phyloP scores from a whole-genome alignment of 164 flowering plant genomes.

The Berberis vulgaris region DNA sequence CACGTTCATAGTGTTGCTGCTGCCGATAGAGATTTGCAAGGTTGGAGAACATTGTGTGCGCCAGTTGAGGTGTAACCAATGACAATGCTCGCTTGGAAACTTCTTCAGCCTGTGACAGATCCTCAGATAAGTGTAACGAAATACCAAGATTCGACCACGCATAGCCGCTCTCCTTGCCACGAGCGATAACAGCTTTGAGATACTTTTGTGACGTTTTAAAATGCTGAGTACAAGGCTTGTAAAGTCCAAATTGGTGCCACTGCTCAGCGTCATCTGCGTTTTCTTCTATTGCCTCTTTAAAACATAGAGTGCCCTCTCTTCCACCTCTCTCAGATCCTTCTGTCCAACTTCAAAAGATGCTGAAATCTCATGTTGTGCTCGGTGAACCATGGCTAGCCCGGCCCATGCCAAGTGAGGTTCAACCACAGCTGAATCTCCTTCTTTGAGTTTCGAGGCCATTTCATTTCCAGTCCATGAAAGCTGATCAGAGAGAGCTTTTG shows the following conservation, averaged over 20 bases:
- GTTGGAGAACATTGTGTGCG: constrained; percentile 27
- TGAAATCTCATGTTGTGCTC: too few species aligned
- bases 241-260: background rate
- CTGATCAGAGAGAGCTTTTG: too few species aligned
- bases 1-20: too few species aligned
- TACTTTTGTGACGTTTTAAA: background rate
- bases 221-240: background rate
- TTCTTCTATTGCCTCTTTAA: background rate
- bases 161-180: background rate
- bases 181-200: background rate
- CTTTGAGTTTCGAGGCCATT: too few species aligned
- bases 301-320: too few species aligned
- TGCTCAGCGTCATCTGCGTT: background rate
- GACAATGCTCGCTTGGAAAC: constrained; percentile 65
- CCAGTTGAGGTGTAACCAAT: constrained; percentile 47
- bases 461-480: too few species aligned
- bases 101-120: constrained; percentile 58
- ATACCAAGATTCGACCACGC: constrained; percentile 9
- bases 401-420: too few species aligned
- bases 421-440: too few species aligned
- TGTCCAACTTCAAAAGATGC: too few species aligned
- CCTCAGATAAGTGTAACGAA: constrained; percentile 71
- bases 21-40: too few species aligned
- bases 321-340: too few species aligned
- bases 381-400: too few species aligned